Evolutionary conservation across 768 basidiomycete species (phyloP), one percentile per base, ranked within the genome.

Genomic region (Pulveroboletus sp.): DNA sequence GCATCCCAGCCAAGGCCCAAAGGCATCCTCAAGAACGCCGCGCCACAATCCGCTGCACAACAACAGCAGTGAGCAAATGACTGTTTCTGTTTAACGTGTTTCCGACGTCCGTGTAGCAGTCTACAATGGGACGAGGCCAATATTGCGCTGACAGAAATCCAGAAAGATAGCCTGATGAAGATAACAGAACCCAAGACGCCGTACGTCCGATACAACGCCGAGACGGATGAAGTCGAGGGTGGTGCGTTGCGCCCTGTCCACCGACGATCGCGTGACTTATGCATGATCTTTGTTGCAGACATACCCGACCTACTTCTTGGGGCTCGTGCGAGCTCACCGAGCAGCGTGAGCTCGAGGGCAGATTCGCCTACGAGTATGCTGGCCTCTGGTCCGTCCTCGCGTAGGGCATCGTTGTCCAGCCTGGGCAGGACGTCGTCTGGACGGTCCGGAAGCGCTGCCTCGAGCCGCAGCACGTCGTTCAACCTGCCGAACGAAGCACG

Each of bases 181-280:
- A 97, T 97, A 62, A 93, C 90, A 3, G 94, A 97, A 62, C 94
- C 94, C 45, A 97, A 97, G 79, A 97, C 94, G 10, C 94, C 94
- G 2, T 97, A 89, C 69, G 94, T 97, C 45, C 77, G 91, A 57
- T 94, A 93, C 68, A 88, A 93, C 60, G 79, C 90, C 3, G 85
- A 87, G 64, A 85, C 85, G n/a, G 90, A 93, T 66, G 78, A 79
- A 45, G 71, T 92, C 36, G 90, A 93, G 68, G 84, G 87, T 53
- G 91, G 94, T 92, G 66, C 62, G 73, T 69, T n/a, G 19, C 33
- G n/a, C 32, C 1, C 5, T 19, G 6, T 23, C 19, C 2, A 5
- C 4, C 14, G 5, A 5, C n/a, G 25, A 12, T 16, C n/a, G 23
- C 25, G 17, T 16, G 12, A 5, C 13, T 35, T 20, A 14, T 11